Conservation (phyloP, 164 flowering plant species). For the Kingdonia uniflora region DNA sequence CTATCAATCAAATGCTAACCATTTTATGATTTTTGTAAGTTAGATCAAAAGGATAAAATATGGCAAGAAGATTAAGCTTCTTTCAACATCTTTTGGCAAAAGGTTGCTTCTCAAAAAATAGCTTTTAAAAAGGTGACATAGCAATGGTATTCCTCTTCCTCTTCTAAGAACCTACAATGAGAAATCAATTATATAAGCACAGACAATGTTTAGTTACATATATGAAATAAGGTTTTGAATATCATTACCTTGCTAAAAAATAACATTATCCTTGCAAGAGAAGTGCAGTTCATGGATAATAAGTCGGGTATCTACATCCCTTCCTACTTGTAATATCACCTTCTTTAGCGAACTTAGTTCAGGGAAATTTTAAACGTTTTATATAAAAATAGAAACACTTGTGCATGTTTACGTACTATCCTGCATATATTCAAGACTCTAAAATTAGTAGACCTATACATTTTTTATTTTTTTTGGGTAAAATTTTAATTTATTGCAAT, state of each 20-base stretch:
- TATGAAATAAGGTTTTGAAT: neutral
- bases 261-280: constrained; percentile 48
- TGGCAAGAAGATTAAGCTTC: constrained; percentile 9
- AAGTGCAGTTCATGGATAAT: constrained; percentile 59
- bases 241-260: constrained; percentile 65
- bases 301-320: constrained; percentile 47
- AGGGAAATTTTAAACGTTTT: neutral
- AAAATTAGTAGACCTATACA: too few species aligned
- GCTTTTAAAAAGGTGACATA: constrained; percentile 36
- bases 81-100: constrained; percentile 54
- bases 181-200: constrained; percentile 5
- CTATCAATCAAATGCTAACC: too few species aligned
- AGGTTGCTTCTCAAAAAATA: constrained; percentile 45
- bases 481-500: too few species aligned
- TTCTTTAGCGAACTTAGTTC: neutral
- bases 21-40: too few species aligned
- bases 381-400: neutral
- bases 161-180: constrained; percentile 42
- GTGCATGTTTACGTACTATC: too few species aligned
- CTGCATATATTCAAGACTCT: neutral
- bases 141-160: constrained; percentile 26
- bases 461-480: too few species aligned
- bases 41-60: neutral
- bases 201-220: neutral
- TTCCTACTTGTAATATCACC: constrained; percentile 29